phyloP scores from a whole-genome alignment of 2,329 filamentous ascomycete genomes.

The Pleurostoma richardsiae region DNA sequence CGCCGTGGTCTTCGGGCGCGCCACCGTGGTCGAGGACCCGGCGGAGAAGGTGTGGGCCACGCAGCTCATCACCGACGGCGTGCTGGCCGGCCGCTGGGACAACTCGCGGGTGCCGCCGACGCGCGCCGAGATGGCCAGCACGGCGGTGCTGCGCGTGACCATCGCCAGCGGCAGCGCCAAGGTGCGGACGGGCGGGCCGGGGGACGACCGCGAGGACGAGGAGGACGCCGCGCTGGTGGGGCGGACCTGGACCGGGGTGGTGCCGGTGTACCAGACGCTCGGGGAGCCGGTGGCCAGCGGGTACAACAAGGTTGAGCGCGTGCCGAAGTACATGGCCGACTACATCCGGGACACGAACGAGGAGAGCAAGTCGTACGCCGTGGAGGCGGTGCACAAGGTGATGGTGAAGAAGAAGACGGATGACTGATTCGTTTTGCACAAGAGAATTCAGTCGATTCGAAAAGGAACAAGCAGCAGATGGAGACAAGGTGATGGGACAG shows the following conservation, averaged over 20 bases:
- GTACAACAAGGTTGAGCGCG: slow-evolving; percentile 51
- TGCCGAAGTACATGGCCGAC: slow-evolving; percentile 57
- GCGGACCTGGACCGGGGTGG: slow-evolving; percentile 49
- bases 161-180: slow-evolving; percentile 73
- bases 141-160: slow-evolving; percentile 64
- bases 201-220: slow-evolving; percentile 45
- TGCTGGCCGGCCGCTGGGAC: slow-evolving; percentile 65
- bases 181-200: slow-evolving; percentile 59
- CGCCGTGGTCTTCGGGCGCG: slow-evolving; percentile 72
- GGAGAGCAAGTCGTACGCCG: slow-evolving; percentile 12
- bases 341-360: slow-evolving; percentile 32
- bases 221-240: slow-evolving; percentile 34
- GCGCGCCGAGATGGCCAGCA: slow-evolving; percentile 68
- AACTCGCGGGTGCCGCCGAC: slow-evolving; percentile 67
- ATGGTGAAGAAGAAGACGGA: slow-evolving; percentile 5
- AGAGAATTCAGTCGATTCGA: too few relatives aligned
- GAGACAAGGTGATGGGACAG: too few relatives aligned
- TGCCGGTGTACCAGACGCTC: slow-evolving; percentile 58
- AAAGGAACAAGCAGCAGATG: too few relatives aligned
- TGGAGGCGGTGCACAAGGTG: slow-evolving; percentile 12
- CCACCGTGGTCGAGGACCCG: slow-evolving; percentile 57
- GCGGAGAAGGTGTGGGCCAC: slow-evolving; percentile 76
- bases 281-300: slow-evolving; percentile 57
- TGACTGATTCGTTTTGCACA: too few relatives aligned
- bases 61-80: slow-evolving; percentile 69